These are phyloP conservation scores for Penicillium odoratum DNA, from an alignment of 495 filamentous ascomycete species.

Conservation along the genomic window DNA sequence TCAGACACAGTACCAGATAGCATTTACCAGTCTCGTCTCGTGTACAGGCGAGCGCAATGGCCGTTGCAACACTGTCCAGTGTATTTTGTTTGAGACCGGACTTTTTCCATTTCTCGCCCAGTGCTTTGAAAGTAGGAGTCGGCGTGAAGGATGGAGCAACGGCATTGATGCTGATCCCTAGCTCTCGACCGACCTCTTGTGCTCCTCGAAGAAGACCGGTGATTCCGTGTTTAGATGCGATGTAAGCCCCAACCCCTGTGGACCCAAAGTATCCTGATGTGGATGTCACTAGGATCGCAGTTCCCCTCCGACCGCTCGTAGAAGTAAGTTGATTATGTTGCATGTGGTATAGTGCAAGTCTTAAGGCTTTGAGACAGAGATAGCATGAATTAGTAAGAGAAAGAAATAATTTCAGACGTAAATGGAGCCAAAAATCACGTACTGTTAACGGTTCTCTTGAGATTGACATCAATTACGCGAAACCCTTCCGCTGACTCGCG, in stretches of 20 bases:
- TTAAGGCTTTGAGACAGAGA: no score
- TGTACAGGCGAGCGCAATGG: no score
- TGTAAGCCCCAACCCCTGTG: slow-evolving; percentile 28
- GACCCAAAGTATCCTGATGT: slow-evolving; percentile 37
- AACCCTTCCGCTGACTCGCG: slow-evolving; percentile 21
- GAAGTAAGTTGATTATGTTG: background rate
- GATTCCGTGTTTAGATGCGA: slow-evolving; percentile 36
- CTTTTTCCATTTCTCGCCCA: slow-evolving; percentile 22
- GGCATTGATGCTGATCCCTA: slow-evolving; percentile 28
- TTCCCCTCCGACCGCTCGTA: slow-evolving; percentile 16
- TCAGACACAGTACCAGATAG: no score
- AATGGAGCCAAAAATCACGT: no score
- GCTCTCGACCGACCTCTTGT: slow-evolving; percentile 16
- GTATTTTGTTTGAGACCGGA: slow-evolving; percentile 27
- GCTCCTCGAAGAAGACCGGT: slow-evolving; percentile 31
- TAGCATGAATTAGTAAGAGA: no score
- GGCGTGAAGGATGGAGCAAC: slow-evolving; percentile 35
- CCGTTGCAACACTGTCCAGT: no score
- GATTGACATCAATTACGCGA: slow-evolving; percentile 34
- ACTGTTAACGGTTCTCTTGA: slow-evolving; percentile 41
- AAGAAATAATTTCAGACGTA: no score
- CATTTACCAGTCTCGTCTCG: no score
- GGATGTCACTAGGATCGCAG: slow-evolving; percentile 28
- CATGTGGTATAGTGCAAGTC: no score
- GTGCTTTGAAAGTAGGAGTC: slow-evolving; percentile 27